Base-by-base conservation (phyloP, 2,329 filamentous ascomycete genomes). In the Penicillium sp. region DNA sequence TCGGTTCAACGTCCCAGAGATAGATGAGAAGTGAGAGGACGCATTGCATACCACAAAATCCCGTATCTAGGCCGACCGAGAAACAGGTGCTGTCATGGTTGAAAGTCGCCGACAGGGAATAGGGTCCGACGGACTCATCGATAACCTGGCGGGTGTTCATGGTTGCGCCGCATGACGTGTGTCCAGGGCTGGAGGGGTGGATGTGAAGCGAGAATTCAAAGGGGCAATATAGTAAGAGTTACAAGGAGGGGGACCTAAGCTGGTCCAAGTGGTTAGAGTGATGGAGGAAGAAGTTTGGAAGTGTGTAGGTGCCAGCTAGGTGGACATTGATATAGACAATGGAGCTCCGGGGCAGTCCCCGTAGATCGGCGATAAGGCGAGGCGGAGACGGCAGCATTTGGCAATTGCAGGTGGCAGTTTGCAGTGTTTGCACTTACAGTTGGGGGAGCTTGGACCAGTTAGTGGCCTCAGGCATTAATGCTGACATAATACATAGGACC, bases 71-170 rank as follows among this genome's bases (percentile, higher is more conserved):
- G 8, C 91, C 94, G 26, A 95, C 89, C 23, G 91, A 85, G 74
- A 97, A 97, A 68, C 89, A 92, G 64, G 86, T 92, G 61, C 85
- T 85, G 71, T 94, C 90, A 66, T 86, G 83, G 70, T 97, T 97
- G 78, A 96, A 96, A 8, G 89, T 86, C 42, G 88, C 86, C 13
- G 91, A 95, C 33, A 97, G 83, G 10, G 92, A 92, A 56, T 87
- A 83, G 4, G 89, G 88, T 50, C 87, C 85, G 39, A 82, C 83
- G 16, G 90, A 86, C 47, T 86, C 85, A 77, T 96, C 91, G 68
- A 97, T 91, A 52, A 90, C 85, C 48, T 89, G 89, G 55, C 93
- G 84, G 39, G 92, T 95, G 72, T 97, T 94, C 94, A 97, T 99
- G 49, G 57, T 78, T 42, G 47, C 33, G 33, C 52, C 36, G 44